Base-by-base conservation (phyloP, 1,139 yeast species). In the Yamadazyma triangularis region DNA sequence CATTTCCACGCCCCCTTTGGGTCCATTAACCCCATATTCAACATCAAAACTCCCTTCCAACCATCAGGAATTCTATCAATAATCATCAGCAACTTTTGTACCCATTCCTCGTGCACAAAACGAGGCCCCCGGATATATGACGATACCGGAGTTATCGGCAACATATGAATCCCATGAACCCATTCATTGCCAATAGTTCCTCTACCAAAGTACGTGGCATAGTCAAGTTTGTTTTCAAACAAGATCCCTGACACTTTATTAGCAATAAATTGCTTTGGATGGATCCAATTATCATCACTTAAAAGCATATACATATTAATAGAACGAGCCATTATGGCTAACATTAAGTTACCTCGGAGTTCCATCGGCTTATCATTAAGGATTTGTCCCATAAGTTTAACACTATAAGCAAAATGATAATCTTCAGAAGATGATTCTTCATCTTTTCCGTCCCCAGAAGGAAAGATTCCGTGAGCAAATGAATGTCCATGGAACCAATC, bases 401-500 rank as follows among this genome's bases (percentile, higher is more conserved):
- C 57, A 0, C 65, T 72, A 39, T 65, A 64, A 3, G 63, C 66
- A 41, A 60, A 64, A 39, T 67, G 70, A 36, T 64, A 65, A 44
- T 67, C 73, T 44, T 67, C 73, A 2, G 70, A 63, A 0, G 70
- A 59, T 1, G 70, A 62, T 40, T 67, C 73, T 40, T 65, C 72
- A 38, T 67, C 70, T 40, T 67, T 66, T 4, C 73, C 73, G 42
- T 67, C 73, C 2, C 68, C 69, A 23, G 64, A 56, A 11, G 70
- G 62, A 39, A 62, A 62, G 10, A 67, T 60, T 0, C 73, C 73
- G 35, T 64, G 69, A 2, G 73, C 73, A 50, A 61, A 67, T 1
- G 71, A 64, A 39, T 67, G 73, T 4, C 73, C 73, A 43, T 64
- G 69, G 39, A 50, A 67, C 67, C 70, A 67, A 41, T 66, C 72